These are phyloP conservation scores for Platanthera zijinensis DNA, from an alignment of 106 monocot species.

Conservation along the genomic window DNA sequence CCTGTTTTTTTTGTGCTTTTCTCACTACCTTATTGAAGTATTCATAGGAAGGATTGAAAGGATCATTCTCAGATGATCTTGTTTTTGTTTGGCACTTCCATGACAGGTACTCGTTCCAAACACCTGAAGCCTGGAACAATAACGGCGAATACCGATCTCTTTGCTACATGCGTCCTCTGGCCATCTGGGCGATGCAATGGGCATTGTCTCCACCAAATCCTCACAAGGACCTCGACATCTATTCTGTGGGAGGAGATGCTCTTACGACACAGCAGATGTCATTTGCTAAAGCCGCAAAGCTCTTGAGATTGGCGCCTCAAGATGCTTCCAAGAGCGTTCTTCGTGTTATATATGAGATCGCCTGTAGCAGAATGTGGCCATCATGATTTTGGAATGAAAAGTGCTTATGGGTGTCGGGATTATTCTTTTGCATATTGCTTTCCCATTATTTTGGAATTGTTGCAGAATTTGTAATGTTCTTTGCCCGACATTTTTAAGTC, in stretches of 20 bases:
- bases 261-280: conserved; percentile 14
- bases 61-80: not conserved
- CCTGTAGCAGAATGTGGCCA: conserved; percentile 27
- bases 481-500: no score
- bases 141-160: conserved; percentile 71
- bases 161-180: conserved; percentile 90
- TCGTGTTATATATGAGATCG: conserved; percentile 49
- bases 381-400: conserved; percentile 6
- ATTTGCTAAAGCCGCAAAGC: conserved; percentile 52
- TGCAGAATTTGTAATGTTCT: no score
- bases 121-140: conserved; percentile 84
- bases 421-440: no score
- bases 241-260: conserved; percentile 9
- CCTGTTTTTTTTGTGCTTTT: not conserved
- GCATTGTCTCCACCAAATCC: conserved; percentile 67
- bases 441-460: no score
- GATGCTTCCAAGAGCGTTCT: conserved; percentile 39
- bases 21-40: not conserved
- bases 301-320: conserved; percentile 60
- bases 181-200: conserved; percentile 99
- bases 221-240: conserved; percentile 26
- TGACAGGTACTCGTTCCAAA: conserved; percentile 85
- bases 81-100: not conserved
- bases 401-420: no score
- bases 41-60: not conserved